Conservation (phyloP, 2,329 filamentous ascomycete genomes). For the Pseudocercospora crystallina region DNA sequence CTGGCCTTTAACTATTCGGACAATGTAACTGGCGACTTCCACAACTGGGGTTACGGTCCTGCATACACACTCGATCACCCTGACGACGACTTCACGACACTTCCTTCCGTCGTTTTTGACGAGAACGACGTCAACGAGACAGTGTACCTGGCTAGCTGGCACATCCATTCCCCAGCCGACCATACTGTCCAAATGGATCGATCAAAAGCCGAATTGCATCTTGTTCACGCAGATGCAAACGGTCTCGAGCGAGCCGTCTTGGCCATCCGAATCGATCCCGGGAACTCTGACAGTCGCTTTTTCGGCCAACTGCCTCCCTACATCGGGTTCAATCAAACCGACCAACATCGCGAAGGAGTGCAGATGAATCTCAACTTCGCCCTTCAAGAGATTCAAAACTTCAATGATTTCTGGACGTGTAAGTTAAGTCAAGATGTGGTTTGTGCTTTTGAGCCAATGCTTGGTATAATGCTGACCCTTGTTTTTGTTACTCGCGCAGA, state of each 20-base stretch:
- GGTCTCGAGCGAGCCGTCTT: constrained; percentile 48
- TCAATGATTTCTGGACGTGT: constrained; percentile 51
- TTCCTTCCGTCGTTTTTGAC: constrained; percentile 47
- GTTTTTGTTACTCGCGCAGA: constrained; percentile 22
- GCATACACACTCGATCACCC: constrained; percentile 44
- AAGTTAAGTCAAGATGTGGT: background rate
- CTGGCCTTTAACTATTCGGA: constrained; percentile 45
- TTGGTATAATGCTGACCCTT: background rate
- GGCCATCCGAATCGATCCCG: constrained; percentile 49
- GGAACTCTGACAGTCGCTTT: constrained; percentile 40
- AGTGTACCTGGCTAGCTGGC: constrained; percentile 52
- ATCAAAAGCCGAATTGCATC: constrained; percentile 51
- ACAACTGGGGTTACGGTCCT: constrained; percentile 53
- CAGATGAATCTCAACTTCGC: constrained; percentile 36
- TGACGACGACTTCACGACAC: constrained; percentile 38
- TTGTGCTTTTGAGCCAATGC: too few species aligned
- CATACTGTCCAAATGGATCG: constrained; percentile 47
- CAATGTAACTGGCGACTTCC: constrained; percentile 41
- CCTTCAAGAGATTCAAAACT: constrained; percentile 39
- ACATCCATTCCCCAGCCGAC: constrained; percentile 53
- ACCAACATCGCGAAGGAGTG: constrained; percentile 1
- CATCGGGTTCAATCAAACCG: constrained; percentile 22
- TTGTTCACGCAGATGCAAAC: constrained; percentile 47
- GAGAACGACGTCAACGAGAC: constrained; percentile 48
- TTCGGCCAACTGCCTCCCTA: constrained; percentile 43